Percentiles rank a stretch among this genome's conserved stretches.
phyloP scores from a whole-genome alignment of 192 early-diverging fungal species.

The Coemansia sp. region DNA sequence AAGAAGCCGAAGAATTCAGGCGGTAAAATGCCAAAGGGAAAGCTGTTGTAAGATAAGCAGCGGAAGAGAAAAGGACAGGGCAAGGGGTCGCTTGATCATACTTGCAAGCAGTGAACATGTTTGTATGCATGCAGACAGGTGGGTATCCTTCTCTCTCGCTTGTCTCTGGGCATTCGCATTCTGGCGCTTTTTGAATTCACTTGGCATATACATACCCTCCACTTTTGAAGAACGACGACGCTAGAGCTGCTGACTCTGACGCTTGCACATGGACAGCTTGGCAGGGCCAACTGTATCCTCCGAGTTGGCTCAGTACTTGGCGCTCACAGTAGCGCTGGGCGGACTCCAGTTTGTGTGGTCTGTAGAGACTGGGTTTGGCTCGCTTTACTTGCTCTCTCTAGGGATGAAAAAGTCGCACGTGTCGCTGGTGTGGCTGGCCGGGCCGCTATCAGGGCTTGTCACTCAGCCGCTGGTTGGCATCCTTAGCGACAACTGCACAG shows the following conservation, averaged over 20 bases:
- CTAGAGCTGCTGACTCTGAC: not conserved
- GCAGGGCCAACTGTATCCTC: not conserved
- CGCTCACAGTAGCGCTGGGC: conserved; percentile 46
- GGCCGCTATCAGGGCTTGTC: conserved; percentile 77
- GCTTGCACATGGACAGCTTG: conserved; percentile 1
- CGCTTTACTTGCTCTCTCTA: conserved; percentile 81
- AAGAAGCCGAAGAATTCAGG: not conserved
- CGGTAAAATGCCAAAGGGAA: not conserved
- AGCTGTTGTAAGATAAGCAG: not conserved
- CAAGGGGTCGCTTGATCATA: not conserved
- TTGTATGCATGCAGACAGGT: not conserved
- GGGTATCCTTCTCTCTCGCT: not conserved
- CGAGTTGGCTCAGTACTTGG: conserved; percentile 26
- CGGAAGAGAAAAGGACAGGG: not conserved
- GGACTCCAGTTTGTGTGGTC: conserved; percentile 56
- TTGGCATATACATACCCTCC: not conserved
- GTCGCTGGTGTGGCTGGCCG: conserved; percentile 93
- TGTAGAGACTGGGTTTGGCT: conserved; percentile 61
- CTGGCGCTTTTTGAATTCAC: not conserved
- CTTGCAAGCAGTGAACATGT: not conserved
- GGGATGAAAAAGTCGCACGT: conserved; percentile 77
- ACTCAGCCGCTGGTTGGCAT: conserved; percentile 83
- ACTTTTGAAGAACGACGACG: not conserved
- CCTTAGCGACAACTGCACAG: conserved; percentile 74
- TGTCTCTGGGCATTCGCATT: not conserved